Evolutionary conservation across 2,329 filamentous ascomycete species (phyloP).

Genomic region (Alternaria sp.): DNA sequence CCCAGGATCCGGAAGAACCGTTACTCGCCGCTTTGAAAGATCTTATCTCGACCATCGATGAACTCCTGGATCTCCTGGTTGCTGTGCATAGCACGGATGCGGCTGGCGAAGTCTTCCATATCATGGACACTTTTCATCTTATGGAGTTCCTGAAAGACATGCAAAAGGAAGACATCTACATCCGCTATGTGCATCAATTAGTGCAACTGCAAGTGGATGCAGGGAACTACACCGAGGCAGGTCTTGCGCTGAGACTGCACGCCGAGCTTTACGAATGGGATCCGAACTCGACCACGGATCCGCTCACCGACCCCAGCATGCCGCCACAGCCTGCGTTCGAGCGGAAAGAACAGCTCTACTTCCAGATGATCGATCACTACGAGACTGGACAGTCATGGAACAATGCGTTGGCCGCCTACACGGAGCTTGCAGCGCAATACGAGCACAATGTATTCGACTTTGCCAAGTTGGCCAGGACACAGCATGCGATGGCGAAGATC

Average conservation of each 20-base stretch:
- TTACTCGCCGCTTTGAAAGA: conserved; percentile 78
- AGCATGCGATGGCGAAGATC: conserved; percentile 89
- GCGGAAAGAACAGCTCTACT: conserved; percentile 89
- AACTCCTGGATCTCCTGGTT: conserved; percentile 87
- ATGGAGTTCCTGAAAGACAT: conserved; percentile 98
- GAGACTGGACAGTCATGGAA: conserved; percentile 96
- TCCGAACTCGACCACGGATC: conserved; percentile 68
- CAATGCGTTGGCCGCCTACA: conserved; percentile 84
- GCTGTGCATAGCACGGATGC: conserved; percentile 82
- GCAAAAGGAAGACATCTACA: conserved; percentile 96
- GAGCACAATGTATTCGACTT: conserved; percentile 91
- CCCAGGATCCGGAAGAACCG: conserved; percentile 70
- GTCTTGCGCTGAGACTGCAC: conserved; percentile 85
- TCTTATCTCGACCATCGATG: conserved; percentile 83
- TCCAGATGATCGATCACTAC: conserved; percentile 92
- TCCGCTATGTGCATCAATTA: conserved; percentile 93
- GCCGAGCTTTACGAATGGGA: conserved; percentile 95
- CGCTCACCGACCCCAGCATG: conserved; percentile 76
- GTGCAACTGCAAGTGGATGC: conserved; percentile 77
- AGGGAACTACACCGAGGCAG: conserved; percentile 84
- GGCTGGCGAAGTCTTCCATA: conserved; percentile 76
- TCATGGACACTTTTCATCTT: conserved; percentile 85
- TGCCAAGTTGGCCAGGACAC: conserved; percentile 84
- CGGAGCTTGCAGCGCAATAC: conserved; percentile 90
- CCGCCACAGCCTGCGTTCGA: conserved; percentile 88